phyloP scores from a whole-genome alignment of 495 filamentous ascomycete genomes.

The Neurospora cerealis region DNA sequence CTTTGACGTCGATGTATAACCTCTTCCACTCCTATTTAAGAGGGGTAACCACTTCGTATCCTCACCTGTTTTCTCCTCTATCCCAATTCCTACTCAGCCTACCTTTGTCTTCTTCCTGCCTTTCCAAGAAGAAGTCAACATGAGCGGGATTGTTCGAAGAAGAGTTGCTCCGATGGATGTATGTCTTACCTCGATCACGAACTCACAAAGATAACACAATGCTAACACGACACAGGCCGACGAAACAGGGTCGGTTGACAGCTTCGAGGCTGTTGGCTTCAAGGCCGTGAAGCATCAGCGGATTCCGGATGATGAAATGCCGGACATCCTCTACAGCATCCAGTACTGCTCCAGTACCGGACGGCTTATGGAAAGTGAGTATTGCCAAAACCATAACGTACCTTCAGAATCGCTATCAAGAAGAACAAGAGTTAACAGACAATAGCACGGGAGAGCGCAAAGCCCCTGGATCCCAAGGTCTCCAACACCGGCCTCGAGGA shows the following conservation, averaged over 20 bases:
- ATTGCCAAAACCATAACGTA: not conserved
- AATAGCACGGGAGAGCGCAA: slow-evolving; percentile 18
- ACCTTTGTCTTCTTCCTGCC: not conserved
- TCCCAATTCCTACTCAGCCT: not conserved
- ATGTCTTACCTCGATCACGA: not conserved
- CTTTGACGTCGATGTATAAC: not conserved
- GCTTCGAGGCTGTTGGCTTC: slow-evolving; percentile 18
- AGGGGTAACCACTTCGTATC: not conserved
- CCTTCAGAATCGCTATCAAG: not conserved
- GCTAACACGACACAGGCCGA: not conserved
- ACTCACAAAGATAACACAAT: not conserved
- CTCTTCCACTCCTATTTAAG: not conserved
- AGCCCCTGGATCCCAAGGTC: slow-evolving; percentile 15
- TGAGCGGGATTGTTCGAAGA: not conserved
- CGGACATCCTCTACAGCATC: slow-evolving; percentile 23
- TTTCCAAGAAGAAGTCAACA: not conserved
- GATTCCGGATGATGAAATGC: slow-evolving; percentile 18
- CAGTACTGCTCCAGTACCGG: slow-evolving; percentile 14
- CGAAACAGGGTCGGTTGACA: slow-evolving; percentile 9
- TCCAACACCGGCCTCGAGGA: not conserved
- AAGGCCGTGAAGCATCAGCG: not conserved
- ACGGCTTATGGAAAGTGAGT: slow-evolving; percentile 19
- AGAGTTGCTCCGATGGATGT: not conserved
- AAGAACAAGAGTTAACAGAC: not conserved
- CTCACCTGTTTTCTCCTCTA: not conserved